Evolutionary conservation across 208 protist genomes (phyloP), one percentile per base, ranked within the genome.

Genomic region (Entamoeba dispar): DNA sequence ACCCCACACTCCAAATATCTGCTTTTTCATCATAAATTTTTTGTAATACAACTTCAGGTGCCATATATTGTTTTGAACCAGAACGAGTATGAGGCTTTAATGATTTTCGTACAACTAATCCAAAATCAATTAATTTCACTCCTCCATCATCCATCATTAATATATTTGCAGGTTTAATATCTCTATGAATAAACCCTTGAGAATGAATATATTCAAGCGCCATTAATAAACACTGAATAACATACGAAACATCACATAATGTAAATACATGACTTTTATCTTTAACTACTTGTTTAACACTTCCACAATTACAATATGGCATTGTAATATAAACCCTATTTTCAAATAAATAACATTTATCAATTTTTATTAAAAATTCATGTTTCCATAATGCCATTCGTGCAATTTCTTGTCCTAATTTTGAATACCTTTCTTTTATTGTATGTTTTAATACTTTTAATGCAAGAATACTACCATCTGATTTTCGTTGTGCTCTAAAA

Each of bases 121-220:
- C 95, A 91, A 96, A 96, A 91, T 96, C 95, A 91, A 93, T 94
- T 47, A 96, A 31, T 34, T 95, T 94, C 1, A 94, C 93, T 3
- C n/a, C 17, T 49, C 93, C 55, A 49, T 92, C 47, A 6, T 93
- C 93, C 0, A 3, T 52, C 10, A 96, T 51, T 38, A 96, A 92
- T 43, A 96, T 91, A 49, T 96, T 96, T 38, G 92, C 94, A 22
- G 94, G 92, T 77, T 96, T 96, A 38, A 96, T 91, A 92, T 96
- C 94, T 19, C 94, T 43, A 55, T 95, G 93, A 49, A 77, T 93
- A 50, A 94, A 51, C 0, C 57, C 55, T 34, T 90, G 38, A 8
- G 5, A 12, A 50, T 93, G 92, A 6, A 93, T 93, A 50, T 50
- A 93, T n/a, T 49, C 73, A 5, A 93, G 19, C 6, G 22, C 92